phyloP scores from a whole-genome alignment of 2,329 filamentous ascomycete species.

The Nannizzia gypsea region DNA sequence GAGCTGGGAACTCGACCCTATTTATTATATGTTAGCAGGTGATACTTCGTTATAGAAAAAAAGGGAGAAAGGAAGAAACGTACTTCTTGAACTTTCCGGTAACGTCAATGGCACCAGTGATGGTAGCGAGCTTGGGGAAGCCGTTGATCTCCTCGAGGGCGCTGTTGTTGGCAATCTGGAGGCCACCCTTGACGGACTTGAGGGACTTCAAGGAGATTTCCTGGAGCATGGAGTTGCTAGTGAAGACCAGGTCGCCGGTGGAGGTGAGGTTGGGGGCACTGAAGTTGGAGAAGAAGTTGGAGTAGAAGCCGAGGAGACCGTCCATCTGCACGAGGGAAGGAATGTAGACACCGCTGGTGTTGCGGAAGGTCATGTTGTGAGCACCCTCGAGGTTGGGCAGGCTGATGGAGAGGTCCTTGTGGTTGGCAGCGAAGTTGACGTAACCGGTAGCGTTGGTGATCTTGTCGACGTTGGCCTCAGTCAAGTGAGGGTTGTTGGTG shows the following conservation, averaged over 20 bases:
- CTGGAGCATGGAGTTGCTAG: constrained; percentile 44
- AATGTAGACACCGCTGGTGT: constrained; percentile 61
- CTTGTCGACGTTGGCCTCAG: constrained; percentile 58
- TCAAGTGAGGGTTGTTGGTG: constrained; percentile 79
- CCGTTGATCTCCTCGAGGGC: constrained; percentile 51
- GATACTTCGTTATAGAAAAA: not conserved
- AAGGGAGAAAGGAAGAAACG: not conserved
- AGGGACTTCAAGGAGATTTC: constrained; percentile 71
- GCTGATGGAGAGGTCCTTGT: constrained; percentile 54
- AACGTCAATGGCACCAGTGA: constrained; percentile 73
- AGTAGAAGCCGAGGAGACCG: constrained; percentile 72
- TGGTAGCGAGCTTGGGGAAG: constrained; percentile 55
- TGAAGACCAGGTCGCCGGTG: constrained; percentile 44
- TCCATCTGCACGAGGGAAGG: constrained; percentile 63
- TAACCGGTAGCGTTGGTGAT: constrained; percentile 61
- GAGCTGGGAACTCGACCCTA: constrained; percentile 58
- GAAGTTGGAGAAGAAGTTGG: constrained; percentile 46
- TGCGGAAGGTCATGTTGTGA: constrained; percentile 69
- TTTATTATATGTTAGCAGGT: constrained; percentile 9
- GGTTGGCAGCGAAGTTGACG: constrained; percentile 71
- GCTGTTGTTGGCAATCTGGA: constrained; percentile 87
- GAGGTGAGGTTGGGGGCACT: constrained; percentile 36
- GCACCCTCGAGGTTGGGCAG: constrained; percentile 71
- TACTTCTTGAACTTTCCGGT: constrained; percentile 74
- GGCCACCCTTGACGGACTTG: constrained; percentile 59